phyloP scores from a whole-genome alignment of 139 green algal genomes.

The Spirogloea muscicola region DNA sequence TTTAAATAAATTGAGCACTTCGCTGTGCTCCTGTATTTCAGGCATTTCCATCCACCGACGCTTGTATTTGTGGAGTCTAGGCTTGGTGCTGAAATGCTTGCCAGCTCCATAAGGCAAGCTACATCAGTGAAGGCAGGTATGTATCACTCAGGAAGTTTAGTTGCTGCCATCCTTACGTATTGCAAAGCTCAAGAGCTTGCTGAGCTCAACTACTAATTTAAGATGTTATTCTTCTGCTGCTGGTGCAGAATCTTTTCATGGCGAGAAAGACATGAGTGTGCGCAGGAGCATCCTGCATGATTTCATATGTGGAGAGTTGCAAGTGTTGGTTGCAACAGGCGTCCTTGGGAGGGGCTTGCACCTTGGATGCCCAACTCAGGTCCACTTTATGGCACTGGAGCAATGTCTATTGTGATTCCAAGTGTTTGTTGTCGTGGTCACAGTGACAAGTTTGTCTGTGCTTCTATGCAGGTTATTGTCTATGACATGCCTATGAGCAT shows the following conservation, averaged over 20 bases:
- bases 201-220: too few relatives aligned
- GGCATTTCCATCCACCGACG: slow-evolving; percentile 12
- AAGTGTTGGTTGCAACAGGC: slow-evolving; percentile 12
- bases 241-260: slow-evolving; percentile 17
- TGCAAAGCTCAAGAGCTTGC: too few relatives aligned
- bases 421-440: too few relatives aligned
- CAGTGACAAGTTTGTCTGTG: too few relatives aligned
- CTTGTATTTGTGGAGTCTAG: slow-evolving; percentile 14
- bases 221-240: too few relatives aligned
- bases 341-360: slow-evolving; percentile 14
- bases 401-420: too few relatives aligned
- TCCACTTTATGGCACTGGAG: too few relatives aligned
- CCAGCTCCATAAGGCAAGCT: neutral
- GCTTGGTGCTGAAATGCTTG: slow-evolving; percentile 5
- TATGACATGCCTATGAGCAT: slow-evolving; percentile 20
- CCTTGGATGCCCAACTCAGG: slow-evolving; percentile 3
- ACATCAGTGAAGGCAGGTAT: slow-evolving; percentile 9
- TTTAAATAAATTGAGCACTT: too few relatives aligned
- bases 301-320: slow-evolving; percentile 12
- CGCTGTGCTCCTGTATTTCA: neutral
- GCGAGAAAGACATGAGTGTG: neutral
- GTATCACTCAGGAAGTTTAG: too few relatives aligned
- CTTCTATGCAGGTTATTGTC: slow-evolving; percentile 18
- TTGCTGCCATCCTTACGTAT: too few relatives aligned
- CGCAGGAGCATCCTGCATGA: neutral